These are phyloP conservation scores for Blastomyces emzantsi DNA, from an alignment of 2,329 filamentous ascomycete genomes.

Conservation along the genomic window DNA sequence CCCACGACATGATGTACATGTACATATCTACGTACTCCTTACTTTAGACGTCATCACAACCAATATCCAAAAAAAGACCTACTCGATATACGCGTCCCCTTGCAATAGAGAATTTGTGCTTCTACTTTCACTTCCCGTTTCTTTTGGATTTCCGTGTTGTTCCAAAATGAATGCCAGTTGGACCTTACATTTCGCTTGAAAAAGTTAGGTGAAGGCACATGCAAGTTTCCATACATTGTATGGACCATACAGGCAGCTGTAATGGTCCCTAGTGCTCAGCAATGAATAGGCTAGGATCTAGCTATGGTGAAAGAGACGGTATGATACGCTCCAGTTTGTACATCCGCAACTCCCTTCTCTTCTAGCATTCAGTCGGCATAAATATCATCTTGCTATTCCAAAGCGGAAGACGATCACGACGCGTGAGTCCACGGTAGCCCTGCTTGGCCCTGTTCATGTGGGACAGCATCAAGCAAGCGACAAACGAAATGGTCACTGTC, in stretches of 20 bases:
- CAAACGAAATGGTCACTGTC: neutral
- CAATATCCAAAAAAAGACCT: neutral
- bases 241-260: neutral
- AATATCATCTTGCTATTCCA: too few relatives aligned
- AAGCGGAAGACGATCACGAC: too few relatives aligned
- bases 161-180: neutral
- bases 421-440: too few relatives aligned
- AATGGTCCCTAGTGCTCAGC: neutral
- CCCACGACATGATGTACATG: neutral
- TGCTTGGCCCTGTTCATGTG: too few relatives aligned
- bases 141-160: neutral
- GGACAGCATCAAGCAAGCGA: too few relatives aligned
- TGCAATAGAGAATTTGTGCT: slow-evolving; percentile 11
- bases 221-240: neutral
- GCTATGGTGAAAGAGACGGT: neutral
- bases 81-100: slow-evolving; percentile 9
- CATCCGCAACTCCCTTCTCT: neutral
- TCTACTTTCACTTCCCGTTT: neutral
- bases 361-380: too few relatives aligned
- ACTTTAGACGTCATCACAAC: neutral
- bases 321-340: neutral
- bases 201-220: neutral
- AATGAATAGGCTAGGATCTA: neutral
- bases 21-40: neutral
- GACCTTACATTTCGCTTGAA: neutral